Base-by-base conservation (phyloP, 345 rosid genomes). In the Noccaea bulbosa region DNA sequence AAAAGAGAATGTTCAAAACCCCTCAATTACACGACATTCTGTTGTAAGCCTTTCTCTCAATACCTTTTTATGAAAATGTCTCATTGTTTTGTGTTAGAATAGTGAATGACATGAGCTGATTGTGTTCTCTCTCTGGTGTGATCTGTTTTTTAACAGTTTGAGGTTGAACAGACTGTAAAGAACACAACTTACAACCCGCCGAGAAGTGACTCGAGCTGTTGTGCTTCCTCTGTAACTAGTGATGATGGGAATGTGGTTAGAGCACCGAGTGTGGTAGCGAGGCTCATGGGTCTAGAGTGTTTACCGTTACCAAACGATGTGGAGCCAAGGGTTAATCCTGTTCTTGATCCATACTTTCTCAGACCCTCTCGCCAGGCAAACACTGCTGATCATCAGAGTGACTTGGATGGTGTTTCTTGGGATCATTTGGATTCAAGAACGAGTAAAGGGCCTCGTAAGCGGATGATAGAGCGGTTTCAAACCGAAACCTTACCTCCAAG, bases 271-370 rank as follows among this genome's bases (percentile, higher is more conserved):
- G 98, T 91, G 38, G 98, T 94, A 43, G 98, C 97, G 8, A 85
- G 98, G 85, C 98, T 94, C 55, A 94, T 94, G 99, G 99, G 99
- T 70, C 80, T 94, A 73, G 86, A 92, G 64, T 80, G 97, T 48
- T 67, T 94, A 79, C 99, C 99, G 3, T 79, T 85, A 44, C 83
- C 82, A 41, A 78, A 76, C 62, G 77, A 44, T 38, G 61, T 41
- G 1, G 96, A 91, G 60, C 83, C 85, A 17, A 83, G 78, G 72
- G 81, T 82, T 38, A 78, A 85, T 71, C 86, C 84, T 7, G 53
- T 35, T 49, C 61, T 79, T 81, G 79, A 89, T 81, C 46, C 91
- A 81, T 72, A 80, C 84, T 22, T 85, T 74, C 75, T 85, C 88
- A 63, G 71, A 75, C 59, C 88, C 81, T 79, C 74, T n/a, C 50